Base-by-base conservation (phyloP, 2,329 filamentous ascomycete genomes). In the Beauveria scarabaeidicola region DNA sequence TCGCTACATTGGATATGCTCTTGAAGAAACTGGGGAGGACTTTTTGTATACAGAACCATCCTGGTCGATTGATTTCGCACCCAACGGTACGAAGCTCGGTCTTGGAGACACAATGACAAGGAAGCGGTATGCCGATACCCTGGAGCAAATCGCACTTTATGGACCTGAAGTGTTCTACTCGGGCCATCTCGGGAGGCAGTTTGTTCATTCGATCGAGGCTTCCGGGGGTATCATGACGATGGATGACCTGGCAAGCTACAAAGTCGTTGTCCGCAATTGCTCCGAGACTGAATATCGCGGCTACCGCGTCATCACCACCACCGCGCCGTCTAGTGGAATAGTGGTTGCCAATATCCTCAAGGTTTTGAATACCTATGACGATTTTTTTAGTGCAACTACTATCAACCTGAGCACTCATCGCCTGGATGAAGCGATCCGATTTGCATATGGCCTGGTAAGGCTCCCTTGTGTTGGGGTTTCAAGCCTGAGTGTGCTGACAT, bases 51-150 rank as follows among this genome's bases (percentile, higher is more conserved):
- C 86, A 0, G 82, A 95, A 62, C 84, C 87, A 0, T 79, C 82
- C 0, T 96, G 90, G 88, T 88, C 91, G 0, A 74, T 90, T 27
- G 91, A 96, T 69, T 96, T 96, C 72, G 90, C 91, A 3, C 90
- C 90, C 0, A 82, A 88, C 61, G 90, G 90, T 2, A 83, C 78
- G 2, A 74, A 83, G 1, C 67, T 92, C 1, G 77, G 78, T 19
- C 70, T 89, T 2, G 87, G 87, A 17, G 88, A 93, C 64, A 87
- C 73, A 0, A 89, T 94, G 64, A 90, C 87, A 0, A 78, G 89
- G 27, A 88, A 84, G 68, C 79, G 90, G 41, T 91, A 89, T 69
- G 89, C 88, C 0, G 75, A 88, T 61, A 90, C 88, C 0, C 78
- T 94, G 0, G 87, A 91, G 67, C 76, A 75, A 0, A 89, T 94